These are phyloP conservation scores for Orbilia ellipsospora DNA, from an alignment of 2,329 filamentous ascomycete genomes.

Conservation along the genomic window DNA sequence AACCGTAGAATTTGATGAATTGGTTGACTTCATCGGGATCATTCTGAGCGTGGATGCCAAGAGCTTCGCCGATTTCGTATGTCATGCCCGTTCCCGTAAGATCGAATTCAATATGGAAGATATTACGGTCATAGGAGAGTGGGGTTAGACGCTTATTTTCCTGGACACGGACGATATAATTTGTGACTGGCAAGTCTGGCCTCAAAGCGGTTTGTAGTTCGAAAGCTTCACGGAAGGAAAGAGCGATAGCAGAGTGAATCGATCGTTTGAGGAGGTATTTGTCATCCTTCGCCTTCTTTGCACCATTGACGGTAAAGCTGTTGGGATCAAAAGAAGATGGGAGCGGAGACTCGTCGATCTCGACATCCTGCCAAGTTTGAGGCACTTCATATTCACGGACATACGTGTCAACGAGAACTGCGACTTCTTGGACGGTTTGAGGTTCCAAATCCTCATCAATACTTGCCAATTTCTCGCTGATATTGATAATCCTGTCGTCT, in stretches of 20 bases:
- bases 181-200: slow-evolving; percentile 87
- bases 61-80: slow-evolving; percentile 96
- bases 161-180: slow-evolving; percentile 86
- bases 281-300: slow-evolving; percentile 76
- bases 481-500: slow-evolving; percentile 68
- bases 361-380: slow-evolving; percentile 78
- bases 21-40: slow-evolving; percentile 79
- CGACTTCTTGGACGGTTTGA: slow-evolving; percentile 61
- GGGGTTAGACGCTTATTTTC: slow-evolving; percentile 96
- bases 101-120: slow-evolving; percentile 99
- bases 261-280: slow-evolving; percentile 77
- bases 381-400: slow-evolving; percentile 80
- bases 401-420: slow-evolving; percentile 73
- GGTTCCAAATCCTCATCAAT: slow-evolving; percentile 58
- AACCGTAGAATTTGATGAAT: slow-evolving; percentile 90
- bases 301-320: slow-evolving; percentile 81
- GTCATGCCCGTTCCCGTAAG: slow-evolving; percentile 88
- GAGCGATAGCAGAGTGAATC: slow-evolving; percentile 84
- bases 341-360: slow-evolving; percentile 65
- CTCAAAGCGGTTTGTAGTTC: slow-evolving; percentile 78
- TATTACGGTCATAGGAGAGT: slow-evolving; percentile 90
- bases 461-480: slow-evolving; percentile 45
- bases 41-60: slow-evolving; percentile 96
- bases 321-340: slow-evolving; percentile 76
- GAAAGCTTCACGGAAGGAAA: slow-evolving; percentile 95